Percentiles rank a stretch among this genome's conserved stretches.
Evolutionary conservation across 2,329 filamentous ascomycete genomes (phyloP).

Genomic region (Cadophora malorum): DNA sequence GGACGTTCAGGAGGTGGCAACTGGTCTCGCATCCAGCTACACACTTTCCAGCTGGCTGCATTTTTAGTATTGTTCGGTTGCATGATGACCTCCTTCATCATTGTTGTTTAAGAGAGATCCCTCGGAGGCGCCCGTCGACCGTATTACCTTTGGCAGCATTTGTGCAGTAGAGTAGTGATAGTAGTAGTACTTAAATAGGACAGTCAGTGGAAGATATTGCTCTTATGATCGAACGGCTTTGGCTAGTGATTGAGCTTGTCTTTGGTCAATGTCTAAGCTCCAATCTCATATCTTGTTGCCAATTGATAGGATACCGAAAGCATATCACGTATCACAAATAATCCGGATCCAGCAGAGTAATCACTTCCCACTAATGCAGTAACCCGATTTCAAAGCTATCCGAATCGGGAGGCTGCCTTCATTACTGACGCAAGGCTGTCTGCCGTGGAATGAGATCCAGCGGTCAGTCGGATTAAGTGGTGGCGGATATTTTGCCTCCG

Average conservation of each 20-base stretch:
- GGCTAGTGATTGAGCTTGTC: neutral
- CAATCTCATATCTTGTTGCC: neutral
- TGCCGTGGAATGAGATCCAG: neutral
- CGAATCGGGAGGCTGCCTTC: constrained; percentile 11
- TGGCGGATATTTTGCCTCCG: neutral
- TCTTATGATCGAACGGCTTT: neutral
- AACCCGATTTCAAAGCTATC: constrained; percentile 7
- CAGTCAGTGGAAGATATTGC: constrained; percentile 19
- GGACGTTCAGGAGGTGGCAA: constrained; percentile 26
- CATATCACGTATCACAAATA: neutral
- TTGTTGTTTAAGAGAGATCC: constrained; percentile 40
- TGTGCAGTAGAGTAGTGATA: constrained; percentile 35
- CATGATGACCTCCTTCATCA: constrained; percentile 39
- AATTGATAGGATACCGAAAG: neutral
- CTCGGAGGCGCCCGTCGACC: constrained; percentile 33
- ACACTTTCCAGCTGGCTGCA: constrained; percentile 37
- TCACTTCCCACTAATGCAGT: neutral
- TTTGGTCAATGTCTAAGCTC: neutral
- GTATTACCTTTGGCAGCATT: constrained; percentile 21
- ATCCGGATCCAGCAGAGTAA: neutral
- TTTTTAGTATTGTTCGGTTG: constrained; percentile 35
- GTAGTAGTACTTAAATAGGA: constrained; percentile 30
- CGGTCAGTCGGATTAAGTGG: neutral
- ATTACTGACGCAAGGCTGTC: neutral
- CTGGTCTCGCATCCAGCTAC: constrained; percentile 32